Evolutionary conservation across 83 land plant species (phyloP), one percentile per base, ranked within the genome.

Genomic region (Picea abies): DNA sequence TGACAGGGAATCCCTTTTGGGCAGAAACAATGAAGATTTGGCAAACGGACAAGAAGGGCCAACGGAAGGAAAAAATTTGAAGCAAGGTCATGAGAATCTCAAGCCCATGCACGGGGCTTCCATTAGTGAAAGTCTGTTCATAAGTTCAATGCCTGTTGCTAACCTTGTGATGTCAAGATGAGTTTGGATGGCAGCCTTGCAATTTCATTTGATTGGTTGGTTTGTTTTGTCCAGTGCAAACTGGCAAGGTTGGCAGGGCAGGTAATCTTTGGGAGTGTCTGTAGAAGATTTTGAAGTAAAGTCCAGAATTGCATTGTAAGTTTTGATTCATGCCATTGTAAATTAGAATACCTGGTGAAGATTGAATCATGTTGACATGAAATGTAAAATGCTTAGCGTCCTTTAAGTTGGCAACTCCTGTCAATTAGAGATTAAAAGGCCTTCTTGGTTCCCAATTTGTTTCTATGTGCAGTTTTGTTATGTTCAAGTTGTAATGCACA

Each of bases 81-180:
- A 75, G 78, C 60, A 49, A 49, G 78, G 78, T 14, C 78, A 75
- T 49, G 78, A 75, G 15, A 75, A 47, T 75, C 60, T 75, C 60
- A 75, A 75, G 19, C 60, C 78, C 78, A 75, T 49, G 47, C 78
- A 75, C 9, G 78, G 78, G 58, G 58, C 60, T 44, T 75, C 78
- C 23, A 22, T 75, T 22, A 75, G 32, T 49, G 78, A 75, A 25
- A 75, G 26, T 49, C 16, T 75, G 29, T 75, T 75, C 78, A 75
- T 75, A 12, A 75, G 60, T 75, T 75, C 78, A 44, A 75, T 75
- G 78, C 60, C 78, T 49, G 78, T 75, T 75, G 78, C 78, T 75
- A 75, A 75, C 78, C 78, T 75, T 75, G 78, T 75, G 78, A 75
- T 75, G 78, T 75, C 78, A 75, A 75, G 78, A 52, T 75, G 78